Conservation (phyloP, 805 yeast genomes). For the Saturnispora gosingensis region DNA sequence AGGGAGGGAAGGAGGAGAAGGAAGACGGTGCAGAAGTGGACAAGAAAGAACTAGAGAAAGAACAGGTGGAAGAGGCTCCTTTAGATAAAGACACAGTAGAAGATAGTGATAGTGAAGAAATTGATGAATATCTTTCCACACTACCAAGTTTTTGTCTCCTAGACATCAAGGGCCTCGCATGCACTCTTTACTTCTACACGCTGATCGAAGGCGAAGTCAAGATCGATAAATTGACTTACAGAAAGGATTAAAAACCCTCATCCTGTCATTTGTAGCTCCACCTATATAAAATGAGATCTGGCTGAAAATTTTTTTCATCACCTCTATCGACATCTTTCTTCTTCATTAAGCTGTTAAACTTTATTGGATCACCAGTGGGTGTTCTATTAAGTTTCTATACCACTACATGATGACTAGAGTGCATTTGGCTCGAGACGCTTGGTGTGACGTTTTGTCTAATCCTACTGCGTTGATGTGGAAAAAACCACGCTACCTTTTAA, state of each 20-base stretch:
- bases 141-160: conserved; percentile 83
- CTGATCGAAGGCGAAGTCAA: conserved; percentile 73
- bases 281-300: background rate
- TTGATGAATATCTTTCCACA: conserved; percentile 27
- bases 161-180: conserved; percentile 71
- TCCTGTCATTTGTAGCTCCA: background rate
- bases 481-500: conserved; percentile 88
- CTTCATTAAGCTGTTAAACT: background rate
- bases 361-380: background rate
- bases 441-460: conserved; percentile 24
- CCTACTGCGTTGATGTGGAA: conserved; percentile 83
- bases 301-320: background rate
- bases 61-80: background rate
- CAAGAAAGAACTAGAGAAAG: background rate
- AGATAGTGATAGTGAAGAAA: background rate
- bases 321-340: background rate
- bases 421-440: conserved; percentile 98
- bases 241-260: conserved; percentile 2
- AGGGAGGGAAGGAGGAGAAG: background rate
- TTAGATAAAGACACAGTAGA: background rate
- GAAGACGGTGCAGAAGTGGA: background rate
- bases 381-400: background rate
- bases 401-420: conserved; percentile 80
- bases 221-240: conserved; percentile 42
- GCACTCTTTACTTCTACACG: conserved; percentile 81